phyloP scores from a whole-genome alignment of 2,329 filamentous ascomycete genomes.

The Alternaria panax region DNA sequence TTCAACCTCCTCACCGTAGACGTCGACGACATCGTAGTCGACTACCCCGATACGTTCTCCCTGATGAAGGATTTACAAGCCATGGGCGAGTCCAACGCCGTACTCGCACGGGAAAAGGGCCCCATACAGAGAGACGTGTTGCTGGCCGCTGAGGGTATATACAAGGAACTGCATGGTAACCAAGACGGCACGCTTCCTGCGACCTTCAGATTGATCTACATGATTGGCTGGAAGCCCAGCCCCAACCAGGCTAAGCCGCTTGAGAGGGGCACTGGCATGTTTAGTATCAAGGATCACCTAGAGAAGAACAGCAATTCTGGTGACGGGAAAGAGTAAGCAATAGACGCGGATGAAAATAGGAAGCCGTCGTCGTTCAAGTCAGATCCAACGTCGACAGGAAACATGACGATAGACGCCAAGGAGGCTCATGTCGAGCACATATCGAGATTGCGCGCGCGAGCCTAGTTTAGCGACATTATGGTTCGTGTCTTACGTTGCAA shows the following conservation, averaged over 20 bases:
- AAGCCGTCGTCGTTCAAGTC: background rate
- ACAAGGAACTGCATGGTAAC: slow-evolving; percentile 85
- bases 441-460: too few relatives aligned
- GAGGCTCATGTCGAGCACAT: too few relatives aligned
- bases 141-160: slow-evolving; percentile 87
- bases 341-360: background rate
- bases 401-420: too few relatives aligned
- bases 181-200: slow-evolving; percentile 72
- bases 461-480: too few relatives aligned
- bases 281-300: slow-evolving; percentile 86
- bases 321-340: slow-evolving; percentile 19
- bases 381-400: background rate
- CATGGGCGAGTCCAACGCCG: slow-evolving; percentile 95
- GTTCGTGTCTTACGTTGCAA: too few relatives aligned
- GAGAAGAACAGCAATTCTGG: slow-evolving; percentile 54
- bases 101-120: slow-evolving; percentile 83
- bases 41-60: slow-evolving; percentile 88
- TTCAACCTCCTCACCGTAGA: slow-evolving; percentile 98
- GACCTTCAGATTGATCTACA: slow-evolving; percentile 94
- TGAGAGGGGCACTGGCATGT: slow-evolving; percentile 80
- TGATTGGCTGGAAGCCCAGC: slow-evolving; percentile 97
- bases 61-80: slow-evolving; percentile 93
- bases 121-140: slow-evolving; percentile 80
- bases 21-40: slow-evolving; percentile 94
- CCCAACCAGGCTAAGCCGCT: slow-evolving; percentile 80